A percentile compares a stretch with the other conserved stretches of the same genome.
phyloP scores from a whole-genome alignment of 78 protist species.

The Protostelium mycophagum region DNA sequence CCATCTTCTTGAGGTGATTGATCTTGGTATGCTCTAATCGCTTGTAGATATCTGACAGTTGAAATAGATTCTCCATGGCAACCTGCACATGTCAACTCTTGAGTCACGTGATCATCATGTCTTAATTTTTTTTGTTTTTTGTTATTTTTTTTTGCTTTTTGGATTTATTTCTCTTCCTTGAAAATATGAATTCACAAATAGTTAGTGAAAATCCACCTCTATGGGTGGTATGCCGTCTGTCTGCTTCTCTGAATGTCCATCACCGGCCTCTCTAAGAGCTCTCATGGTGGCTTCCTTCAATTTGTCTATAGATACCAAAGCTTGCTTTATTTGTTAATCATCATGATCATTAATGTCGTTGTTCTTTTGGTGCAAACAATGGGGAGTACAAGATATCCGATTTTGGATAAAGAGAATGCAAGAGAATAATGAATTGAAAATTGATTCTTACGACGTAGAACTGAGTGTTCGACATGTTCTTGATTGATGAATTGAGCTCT shows the following conservation, averaged over 20 bases:
- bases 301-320: neutral
- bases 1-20: neutral
- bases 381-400: no score
- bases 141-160: no score
- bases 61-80: neutral
- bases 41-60: neutral
- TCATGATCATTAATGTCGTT: neutral
- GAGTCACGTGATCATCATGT: no score
- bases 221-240: neutral
- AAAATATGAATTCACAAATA: neutral
- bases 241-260: no score
- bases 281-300: neutral
- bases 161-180: no score
- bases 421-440: no score
- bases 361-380: no score
- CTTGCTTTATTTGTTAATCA: neutral
- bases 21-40: neutral
- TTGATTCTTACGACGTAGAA: neutral
- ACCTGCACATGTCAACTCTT: no score
- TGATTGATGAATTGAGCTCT: neutral
- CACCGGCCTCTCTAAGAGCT: neutral
- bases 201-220: neutral
- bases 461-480: neutral
- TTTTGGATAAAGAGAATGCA: no score
- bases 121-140: no score